Evolutionary conservation across 2,329 filamentous ascomycete species (phyloP).

Genomic region (Fusarium sp.): DNA sequence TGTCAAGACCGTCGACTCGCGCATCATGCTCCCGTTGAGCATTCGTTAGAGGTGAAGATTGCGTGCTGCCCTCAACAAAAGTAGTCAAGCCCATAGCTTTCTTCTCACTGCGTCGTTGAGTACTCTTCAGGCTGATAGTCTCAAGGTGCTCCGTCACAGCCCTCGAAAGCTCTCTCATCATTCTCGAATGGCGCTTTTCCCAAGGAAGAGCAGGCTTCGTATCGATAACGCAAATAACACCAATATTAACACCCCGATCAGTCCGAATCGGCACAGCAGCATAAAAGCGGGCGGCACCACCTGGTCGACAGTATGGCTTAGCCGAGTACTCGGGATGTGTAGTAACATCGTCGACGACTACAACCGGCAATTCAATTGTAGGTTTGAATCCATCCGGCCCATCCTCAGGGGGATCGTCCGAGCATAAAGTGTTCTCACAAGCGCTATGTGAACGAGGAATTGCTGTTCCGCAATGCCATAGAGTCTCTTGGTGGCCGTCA

Average conservation of each 20-base stretch:
- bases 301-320: conserved; percentile 40
- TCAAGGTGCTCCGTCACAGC: conserved; percentile 54
- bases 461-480: conserved; percentile 49
- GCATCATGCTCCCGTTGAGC: background rate
- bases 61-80: conserved; percentile 51
- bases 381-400: background rate
- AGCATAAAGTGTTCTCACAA: conserved; percentile 46
- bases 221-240: conserved; percentile 52
- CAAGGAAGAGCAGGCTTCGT: conserved; percentile 27
- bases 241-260: conserved; percentile 55
- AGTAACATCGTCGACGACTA: conserved; percentile 50
- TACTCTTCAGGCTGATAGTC: conserved; percentile 41
- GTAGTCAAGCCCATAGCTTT: conserved; percentile 53
- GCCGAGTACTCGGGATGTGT: conserved; percentile 46
- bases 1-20: background rate
- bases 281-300: conserved; percentile 51
- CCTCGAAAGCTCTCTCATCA: conserved; percentile 45
- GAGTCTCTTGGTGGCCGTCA: conserved; percentile 12
- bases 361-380: conserved; percentile 45
- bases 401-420: conserved; percentile 2
- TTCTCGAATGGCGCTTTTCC: conserved; percentile 42
- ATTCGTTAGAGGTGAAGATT: background rate
- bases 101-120: conserved; percentile 49
- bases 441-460: conserved; percentile 47
- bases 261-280: conserved; percentile 56